Evolutionary conservation across 345 rosid species (phyloP).

Genomic region (Salix caprea): DNA sequence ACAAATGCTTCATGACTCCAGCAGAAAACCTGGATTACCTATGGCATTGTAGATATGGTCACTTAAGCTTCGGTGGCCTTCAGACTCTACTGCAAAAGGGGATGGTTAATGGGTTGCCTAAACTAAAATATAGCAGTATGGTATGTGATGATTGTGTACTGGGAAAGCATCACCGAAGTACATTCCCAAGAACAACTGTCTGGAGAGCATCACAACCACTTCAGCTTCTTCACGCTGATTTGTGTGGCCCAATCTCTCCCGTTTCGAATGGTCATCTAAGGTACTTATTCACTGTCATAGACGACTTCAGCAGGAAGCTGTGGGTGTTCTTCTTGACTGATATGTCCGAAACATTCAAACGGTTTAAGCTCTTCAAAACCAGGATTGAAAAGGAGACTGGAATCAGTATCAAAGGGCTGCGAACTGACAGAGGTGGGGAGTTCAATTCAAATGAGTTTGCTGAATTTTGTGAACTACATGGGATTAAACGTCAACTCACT

Average conservation of each 20-base stretch:
- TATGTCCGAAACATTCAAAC: rapidly evolving
- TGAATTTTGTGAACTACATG: neutral
- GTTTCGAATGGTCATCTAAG: neutral
- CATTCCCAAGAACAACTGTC: neutral
- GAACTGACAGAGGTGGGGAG: neutral
- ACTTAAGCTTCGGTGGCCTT: no score
- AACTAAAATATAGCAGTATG: no score
- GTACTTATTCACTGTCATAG: neutral
- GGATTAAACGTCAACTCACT: neutral
- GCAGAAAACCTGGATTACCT: no score
- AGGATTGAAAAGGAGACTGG: no score
- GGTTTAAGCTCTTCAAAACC: no score
- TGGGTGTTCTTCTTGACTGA: neutral
- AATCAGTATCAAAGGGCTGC: no score
- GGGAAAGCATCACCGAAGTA: neutral
- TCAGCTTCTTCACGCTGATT: neutral
- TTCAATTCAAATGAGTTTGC: neutral
- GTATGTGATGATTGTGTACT: neutral
- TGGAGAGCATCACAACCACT: neutral
- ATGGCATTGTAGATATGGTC: no score
- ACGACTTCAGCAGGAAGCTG: neutral
- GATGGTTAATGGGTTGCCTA: no score
- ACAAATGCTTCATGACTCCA: no score
- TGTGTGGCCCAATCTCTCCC: neutral
- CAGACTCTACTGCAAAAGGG: no score